Evolutionary conservation across 495 filamentous ascomycete genomes (phyloP).

Genomic region (Aspergillus incahuasiensis): DNA sequence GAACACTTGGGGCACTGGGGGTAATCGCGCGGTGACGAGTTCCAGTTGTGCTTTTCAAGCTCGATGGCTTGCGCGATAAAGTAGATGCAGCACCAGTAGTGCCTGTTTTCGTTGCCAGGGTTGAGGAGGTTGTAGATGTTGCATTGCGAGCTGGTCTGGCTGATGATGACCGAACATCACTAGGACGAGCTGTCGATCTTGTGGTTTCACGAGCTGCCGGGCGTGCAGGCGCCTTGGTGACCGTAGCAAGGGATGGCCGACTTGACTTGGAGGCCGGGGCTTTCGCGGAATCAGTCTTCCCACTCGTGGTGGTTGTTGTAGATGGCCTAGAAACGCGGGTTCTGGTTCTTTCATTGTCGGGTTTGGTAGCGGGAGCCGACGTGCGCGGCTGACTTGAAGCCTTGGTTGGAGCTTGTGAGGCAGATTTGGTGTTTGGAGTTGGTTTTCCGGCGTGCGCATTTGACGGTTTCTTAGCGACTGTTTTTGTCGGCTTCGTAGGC

Average conservation of each 20-base stretch:
- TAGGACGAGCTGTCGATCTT: conserved; percentile 26
- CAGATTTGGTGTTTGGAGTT: conserved; percentile 22
- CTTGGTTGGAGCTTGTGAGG: conserved; percentile 21
- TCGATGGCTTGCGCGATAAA: conserved; percentile 42
- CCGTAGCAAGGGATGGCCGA: conserved; percentile 28
- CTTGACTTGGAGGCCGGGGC: conserved; percentile 29
- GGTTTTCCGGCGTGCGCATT: conserved; percentile 36
- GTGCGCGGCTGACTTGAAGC: conserved; percentile 21
- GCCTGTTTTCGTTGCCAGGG: conserved; percentile 52
- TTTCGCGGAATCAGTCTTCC: conserved; percentile 28
- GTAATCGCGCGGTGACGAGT: conserved; percentile 21
- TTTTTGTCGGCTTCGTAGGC: conserved; percentile 25
- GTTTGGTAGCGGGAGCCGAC: conserved; percentile 17
- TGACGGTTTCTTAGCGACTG: conserved; percentile 38
- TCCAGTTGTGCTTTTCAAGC: conserved; percentile 27
- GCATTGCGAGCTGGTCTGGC: conserved; percentile 59
- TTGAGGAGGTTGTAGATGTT: conserved; percentile 55
- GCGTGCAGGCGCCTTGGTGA: conserved; percentile 26
- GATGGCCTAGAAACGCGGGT: conserved; percentile 15
- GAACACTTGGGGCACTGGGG: conserved; percentile 22
- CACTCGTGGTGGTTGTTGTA: conserved; percentile 1
- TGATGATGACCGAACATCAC: conserved; percentile 59
- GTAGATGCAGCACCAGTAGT: conserved; percentile 20
- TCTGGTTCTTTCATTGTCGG: conserved; percentile 17
- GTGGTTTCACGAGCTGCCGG: conserved; percentile 27